phyloP scores from a whole-genome alignment of 116 monocot genomes.

The Zostera marina region DNA sequence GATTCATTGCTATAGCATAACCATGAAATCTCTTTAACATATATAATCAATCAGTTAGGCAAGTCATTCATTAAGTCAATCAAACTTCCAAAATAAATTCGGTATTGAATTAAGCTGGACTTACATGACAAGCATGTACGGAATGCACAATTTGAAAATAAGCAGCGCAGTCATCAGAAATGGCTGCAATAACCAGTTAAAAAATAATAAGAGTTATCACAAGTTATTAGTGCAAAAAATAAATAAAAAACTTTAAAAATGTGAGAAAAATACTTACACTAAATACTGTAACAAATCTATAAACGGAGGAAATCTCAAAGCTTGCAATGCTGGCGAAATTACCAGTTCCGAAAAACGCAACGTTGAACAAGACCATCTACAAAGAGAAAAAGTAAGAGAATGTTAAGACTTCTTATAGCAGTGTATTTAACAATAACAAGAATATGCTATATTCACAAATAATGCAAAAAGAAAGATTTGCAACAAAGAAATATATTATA shows the following conservation, averaged over 20 bases:
- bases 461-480: too few relatives aligned
- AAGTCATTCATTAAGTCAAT: not conserved
- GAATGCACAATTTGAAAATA: slow-evolving; percentile 90
- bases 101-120: slow-evolving; percentile 8
- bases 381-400: slow-evolving; percentile 3
- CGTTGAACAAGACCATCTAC: slow-evolving; percentile 91
- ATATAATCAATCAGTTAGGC: too few relatives aligned
- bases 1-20: not conserved
- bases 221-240: not conserved
- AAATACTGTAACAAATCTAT: slow-evolving; percentile 80
- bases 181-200: slow-evolving; percentile 47
- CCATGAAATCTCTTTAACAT: not conserved
- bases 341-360: slow-evolving; percentile 91
- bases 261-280: slow-evolving; percentile 34
- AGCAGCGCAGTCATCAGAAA: slow-evolving; percentile 84
- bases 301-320: slow-evolving; percentile 93
- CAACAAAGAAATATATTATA: too few relatives aligned
- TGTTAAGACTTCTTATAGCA: not conserved
- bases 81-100: not conserved
- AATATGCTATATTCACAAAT: not conserved
- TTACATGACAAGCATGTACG: slow-evolving; percentile 95
- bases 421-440: not conserved
- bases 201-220: not conserved
- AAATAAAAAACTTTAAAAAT: not conserved
- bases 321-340: slow-evolving; percentile 98